Conservation (phyloP, 495 filamentous ascomycete genomes). For the Aspergillus coremiiformis region DNA sequence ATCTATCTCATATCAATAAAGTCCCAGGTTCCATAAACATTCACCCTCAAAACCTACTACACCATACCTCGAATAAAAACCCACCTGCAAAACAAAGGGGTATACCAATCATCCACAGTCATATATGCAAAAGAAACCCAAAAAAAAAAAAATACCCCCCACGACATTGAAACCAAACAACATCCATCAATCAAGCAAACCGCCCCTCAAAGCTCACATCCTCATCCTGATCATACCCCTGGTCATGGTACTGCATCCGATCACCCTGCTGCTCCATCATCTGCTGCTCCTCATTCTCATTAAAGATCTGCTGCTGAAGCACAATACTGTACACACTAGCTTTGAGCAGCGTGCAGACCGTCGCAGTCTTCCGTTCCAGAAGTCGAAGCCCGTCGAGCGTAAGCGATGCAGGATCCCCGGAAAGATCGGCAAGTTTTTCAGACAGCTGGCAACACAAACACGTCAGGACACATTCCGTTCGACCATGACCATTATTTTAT, state of each 20-base stretch:
- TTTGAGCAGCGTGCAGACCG: conserved; percentile 92
- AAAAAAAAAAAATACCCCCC: neutral
- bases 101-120: neutral
- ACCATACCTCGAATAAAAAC: conserved; percentile 6
- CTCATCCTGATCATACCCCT: conserved; percentile 20
- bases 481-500: too few species aligned
- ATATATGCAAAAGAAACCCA: neutral
- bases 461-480: too few species aligned
- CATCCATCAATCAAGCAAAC: conserved; percentile 1
- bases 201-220: conserved; percentile 31
- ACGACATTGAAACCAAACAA: neutral
- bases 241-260: conserved; percentile 15
- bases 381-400: conserved; percentile 68
- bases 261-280: conserved; percentile 22
- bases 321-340: conserved; percentile 98
- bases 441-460: too few species aligned
- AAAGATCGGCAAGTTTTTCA: conserved; percentile 31
- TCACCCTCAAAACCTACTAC: conserved; percentile 3
- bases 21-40: neutral
- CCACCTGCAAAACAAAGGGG: conserved; percentile 7
- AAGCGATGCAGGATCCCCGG: conserved; percentile 27
- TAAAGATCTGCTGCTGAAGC: conserved; percentile 88
- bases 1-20: conserved; percentile 5
- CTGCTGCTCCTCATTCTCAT: conserved; percentile 42
- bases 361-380: conserved; percentile 85